Evolutionary conservation across 1,139 yeast species (phyloP).

Genomic region (Pichia sp.): DNA sequence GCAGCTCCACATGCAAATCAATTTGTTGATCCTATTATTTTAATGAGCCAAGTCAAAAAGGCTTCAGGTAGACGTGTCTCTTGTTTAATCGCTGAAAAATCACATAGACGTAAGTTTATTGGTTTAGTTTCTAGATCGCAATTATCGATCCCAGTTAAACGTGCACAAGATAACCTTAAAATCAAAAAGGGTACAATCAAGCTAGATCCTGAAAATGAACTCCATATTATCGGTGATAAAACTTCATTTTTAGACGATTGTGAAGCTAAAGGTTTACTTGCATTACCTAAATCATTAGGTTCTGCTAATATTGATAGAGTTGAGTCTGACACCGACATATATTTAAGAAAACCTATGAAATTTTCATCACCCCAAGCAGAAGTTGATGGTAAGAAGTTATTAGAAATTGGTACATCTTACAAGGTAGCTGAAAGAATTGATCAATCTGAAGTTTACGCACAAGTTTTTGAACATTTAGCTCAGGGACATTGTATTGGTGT

Average conservation of each 20-base stretch:
- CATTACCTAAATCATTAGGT: conserved; percentile 75
- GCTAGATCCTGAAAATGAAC: conserved; percentile 39
- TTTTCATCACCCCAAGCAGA: conserved; percentile 23
- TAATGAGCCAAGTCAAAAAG: conserved; percentile 73
- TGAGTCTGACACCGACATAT: conserved; percentile 65
- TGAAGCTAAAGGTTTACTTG: conserved; percentile 59
- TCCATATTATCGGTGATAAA: conserved; percentile 48
- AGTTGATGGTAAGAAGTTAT: conserved; percentile 37
- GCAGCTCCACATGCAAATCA: conserved; percentile 98
- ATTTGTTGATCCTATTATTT: conserved; percentile 83
- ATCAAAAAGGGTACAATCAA: conserved; percentile 26
- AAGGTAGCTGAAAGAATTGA: conserved; percentile 79
- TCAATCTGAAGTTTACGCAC: conserved; percentile 73
- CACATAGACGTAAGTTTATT: conserved; percentile 59
- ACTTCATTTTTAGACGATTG: conserved; percentile 68
- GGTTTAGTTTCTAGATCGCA: conserved; percentile 74
- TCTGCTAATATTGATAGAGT: conserved; percentile 65
- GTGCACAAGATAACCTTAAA: conserved; percentile 80
- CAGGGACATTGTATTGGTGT: conserved; percentile 85
- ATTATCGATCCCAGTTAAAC: conserved; percentile 78
- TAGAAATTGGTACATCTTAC: conserved; percentile 50
- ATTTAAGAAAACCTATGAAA: conserved; percentile 69
- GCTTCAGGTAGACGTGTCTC: conserved; percentile 72
- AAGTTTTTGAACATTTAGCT: conserved; percentile 75
- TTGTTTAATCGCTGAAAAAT: conserved; percentile 80